Percentiles rank a stretch among this genome's conserved stretches.
Conservation (phyloP, 169 alveolate genomes). For the Cryptosporidium parvum region DNA sequence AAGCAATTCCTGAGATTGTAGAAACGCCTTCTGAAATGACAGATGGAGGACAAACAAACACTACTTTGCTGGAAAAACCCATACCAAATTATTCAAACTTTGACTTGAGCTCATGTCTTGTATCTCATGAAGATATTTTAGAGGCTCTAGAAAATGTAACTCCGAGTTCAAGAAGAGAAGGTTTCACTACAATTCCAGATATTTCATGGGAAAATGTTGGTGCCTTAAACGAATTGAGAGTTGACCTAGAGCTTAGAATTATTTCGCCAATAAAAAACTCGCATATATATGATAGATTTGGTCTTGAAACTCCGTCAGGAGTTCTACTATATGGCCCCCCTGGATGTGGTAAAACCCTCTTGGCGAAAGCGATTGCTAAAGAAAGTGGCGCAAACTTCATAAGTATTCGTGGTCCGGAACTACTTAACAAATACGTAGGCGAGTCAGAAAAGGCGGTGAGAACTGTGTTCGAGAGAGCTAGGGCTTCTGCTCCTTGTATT, state of each 20-base stretch:
- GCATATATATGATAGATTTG: slow-evolving; percentile 90
- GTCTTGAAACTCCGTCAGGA: slow-evolving; percentile 95
- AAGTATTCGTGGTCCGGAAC: slow-evolving; percentile 96
- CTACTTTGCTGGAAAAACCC: neutral
- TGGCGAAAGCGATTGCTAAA: slow-evolving; percentile 97
- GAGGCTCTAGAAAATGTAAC: slow-evolving; percentile 88
- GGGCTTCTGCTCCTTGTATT: slow-evolving; percentile 97
- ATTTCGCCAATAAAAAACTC: slow-evolving; percentile 93
- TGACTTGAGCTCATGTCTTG: slow-evolving; percentile 10
- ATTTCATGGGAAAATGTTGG: slow-evolving; percentile 96
- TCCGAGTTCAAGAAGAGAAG: slow-evolving; percentile 95
- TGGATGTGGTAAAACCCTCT: slow-evolving; percentile 98
- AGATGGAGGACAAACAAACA: neutral
- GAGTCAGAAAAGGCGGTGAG: slow-evolving; percentile 99
- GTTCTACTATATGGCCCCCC: slow-evolving; percentile 98
- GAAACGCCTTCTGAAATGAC: neutral
- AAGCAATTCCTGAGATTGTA: neutral
- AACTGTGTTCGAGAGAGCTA: slow-evolving; percentile 97
- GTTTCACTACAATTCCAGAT: slow-evolving; percentile 95
- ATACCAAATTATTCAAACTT: neutral
- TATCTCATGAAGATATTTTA: slow-evolving; percentile 87
- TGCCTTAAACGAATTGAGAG: slow-evolving; percentile 91
- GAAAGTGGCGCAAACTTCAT: slow-evolving; percentile 97
- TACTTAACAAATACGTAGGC: slow-evolving; percentile 98
- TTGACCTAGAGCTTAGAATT: slow-evolving; percentile 91